A percentile compares a stretch with the other conserved stretches of the same genome.
Conservation (phyloP, 208 protist species). For the Leishmania lainsoni region DNA sequence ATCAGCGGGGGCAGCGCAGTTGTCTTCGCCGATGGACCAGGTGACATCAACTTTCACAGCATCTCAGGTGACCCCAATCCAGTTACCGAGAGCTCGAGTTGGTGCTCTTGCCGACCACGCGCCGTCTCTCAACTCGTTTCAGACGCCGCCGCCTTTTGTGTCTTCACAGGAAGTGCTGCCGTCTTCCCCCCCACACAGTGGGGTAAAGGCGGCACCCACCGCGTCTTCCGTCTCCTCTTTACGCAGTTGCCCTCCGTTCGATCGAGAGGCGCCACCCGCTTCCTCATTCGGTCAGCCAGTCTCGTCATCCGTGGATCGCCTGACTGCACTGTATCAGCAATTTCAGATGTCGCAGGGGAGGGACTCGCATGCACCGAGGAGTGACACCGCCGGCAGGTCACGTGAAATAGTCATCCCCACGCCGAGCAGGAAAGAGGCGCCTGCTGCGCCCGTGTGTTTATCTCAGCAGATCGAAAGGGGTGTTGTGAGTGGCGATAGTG, state of each 20-base stretch:
- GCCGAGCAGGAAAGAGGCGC: too few species aligned
- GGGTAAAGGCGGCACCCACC: not conserved
- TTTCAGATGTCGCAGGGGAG: constrained; percentile 11
- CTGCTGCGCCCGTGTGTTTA: not conserved
- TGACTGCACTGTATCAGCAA: constrained; percentile 25
- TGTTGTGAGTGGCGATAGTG: not conserved
- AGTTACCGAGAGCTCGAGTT: not conserved
- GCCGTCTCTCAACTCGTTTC: not conserved
- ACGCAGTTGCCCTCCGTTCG: not conserved
- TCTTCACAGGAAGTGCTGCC: constrained; percentile 1
- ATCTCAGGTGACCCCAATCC: not conserved
- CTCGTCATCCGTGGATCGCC: constrained; percentile 18
- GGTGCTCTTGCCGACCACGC: not conserved
- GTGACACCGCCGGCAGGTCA: not conserved
- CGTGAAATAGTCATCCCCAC: not conserved
- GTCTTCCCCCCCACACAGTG: not conserved
- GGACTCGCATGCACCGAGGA: not conserved
- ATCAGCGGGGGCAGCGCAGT: not conserved
- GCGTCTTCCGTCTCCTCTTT: not conserved
- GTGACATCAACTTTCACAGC: not conserved
- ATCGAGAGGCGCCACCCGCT: not conserved
- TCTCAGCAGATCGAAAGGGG: not conserved
- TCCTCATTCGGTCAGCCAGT: constrained; percentile 1
- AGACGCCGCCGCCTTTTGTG: not conserved
- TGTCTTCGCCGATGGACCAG: not conserved